These are phyloP conservation scores for Exophiala oligosperma DNA, from an alignment of 2,329 filamentous ascomycete genomes.

Conservation along the genomic window DNA sequence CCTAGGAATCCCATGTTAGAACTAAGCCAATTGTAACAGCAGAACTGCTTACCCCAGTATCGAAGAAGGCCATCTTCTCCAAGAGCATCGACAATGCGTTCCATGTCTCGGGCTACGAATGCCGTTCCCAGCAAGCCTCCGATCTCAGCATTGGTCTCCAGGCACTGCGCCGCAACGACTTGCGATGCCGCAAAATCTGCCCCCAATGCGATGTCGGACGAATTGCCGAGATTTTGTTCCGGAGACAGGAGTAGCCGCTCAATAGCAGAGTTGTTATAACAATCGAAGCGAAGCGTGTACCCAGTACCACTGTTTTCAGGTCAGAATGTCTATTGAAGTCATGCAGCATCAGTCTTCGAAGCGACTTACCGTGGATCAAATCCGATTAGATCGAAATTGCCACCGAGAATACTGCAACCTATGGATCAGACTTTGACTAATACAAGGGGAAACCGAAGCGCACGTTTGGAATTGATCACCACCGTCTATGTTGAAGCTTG, in stretches of 20 bases:
- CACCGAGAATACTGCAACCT: background rate
- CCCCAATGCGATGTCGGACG: background rate
- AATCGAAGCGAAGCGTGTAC: background rate
- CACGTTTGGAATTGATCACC: background rate
- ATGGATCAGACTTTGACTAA: background rate
- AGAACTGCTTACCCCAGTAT: constrained; percentile 8
- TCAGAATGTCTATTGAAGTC: background rate
- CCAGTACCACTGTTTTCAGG: background rate
- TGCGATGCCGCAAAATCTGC: background rate
- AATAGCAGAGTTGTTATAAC: background rate
- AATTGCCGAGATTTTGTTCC: background rate
- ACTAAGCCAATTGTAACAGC: background rate
- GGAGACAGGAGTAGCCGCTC: background rate
- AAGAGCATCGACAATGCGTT: constrained; percentile 48
- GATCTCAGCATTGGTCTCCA: background rate
- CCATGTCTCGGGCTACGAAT: constrained; percentile 47
- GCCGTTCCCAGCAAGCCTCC: background rate
- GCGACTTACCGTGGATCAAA: background rate
- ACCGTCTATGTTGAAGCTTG: background rate
- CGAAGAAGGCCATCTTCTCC: constrained; percentile 42
- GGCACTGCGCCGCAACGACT: background rate
- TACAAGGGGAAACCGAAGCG: background rate
- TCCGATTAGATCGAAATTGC: background rate
- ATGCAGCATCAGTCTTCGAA: too few species aligned
- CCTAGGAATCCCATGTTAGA: background rate